phyloP scores from a whole-genome alignment of 2,329 filamentous ascomycete species.

The Fusarium drepaniforme region DNA sequence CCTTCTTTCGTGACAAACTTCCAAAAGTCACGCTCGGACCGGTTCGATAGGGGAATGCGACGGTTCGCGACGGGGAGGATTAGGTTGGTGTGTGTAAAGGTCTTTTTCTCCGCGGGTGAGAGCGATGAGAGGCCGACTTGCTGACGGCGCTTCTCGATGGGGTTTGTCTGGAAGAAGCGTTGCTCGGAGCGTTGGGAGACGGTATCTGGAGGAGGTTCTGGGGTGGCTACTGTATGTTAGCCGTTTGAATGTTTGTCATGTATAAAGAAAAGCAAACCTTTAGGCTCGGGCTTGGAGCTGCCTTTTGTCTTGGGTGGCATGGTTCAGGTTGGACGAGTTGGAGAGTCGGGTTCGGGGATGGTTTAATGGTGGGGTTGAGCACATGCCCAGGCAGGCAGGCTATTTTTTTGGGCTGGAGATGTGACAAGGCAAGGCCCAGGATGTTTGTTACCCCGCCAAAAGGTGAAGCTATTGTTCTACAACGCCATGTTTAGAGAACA shows the following conservation, averaged over 20 bases:
- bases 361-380: constrained; percentile 42
- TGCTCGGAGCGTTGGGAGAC: constrained; percentile 61
- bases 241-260: neutral
- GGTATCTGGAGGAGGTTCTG: constrained; percentile 56
- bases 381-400: constrained; percentile 9
- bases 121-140: constrained; percentile 59
- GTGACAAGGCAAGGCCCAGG: neutral
- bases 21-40: constrained; percentile 69
- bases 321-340: constrained; percentile 34
- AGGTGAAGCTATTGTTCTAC: constrained; percentile 38
- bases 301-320: constrained; percentile 55
- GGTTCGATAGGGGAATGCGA: constrained; percentile 54
- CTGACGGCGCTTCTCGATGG: constrained; percentile 59
- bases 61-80: constrained; percentile 56
- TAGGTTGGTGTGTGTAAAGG: constrained; percentile 61
- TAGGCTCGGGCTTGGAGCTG: constrained; percentile 47
- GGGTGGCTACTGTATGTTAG: constrained; percentile 35
- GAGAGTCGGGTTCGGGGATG: constrained; percentile 31
- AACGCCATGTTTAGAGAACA: constrained; percentile 23
- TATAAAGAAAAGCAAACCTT: constrained; percentile 20
- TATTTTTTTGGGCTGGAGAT: constrained; percentile 32
- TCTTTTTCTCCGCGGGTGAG: constrained; percentile 61
- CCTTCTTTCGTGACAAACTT: constrained; percentile 65
- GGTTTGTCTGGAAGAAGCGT: constrained; percentile 64
- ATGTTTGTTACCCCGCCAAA: constrained; percentile 42